Evolutionary conservation across 1,139 yeast genomes (phyloP).

Genomic region (Hansenula lynferdii): DNA sequence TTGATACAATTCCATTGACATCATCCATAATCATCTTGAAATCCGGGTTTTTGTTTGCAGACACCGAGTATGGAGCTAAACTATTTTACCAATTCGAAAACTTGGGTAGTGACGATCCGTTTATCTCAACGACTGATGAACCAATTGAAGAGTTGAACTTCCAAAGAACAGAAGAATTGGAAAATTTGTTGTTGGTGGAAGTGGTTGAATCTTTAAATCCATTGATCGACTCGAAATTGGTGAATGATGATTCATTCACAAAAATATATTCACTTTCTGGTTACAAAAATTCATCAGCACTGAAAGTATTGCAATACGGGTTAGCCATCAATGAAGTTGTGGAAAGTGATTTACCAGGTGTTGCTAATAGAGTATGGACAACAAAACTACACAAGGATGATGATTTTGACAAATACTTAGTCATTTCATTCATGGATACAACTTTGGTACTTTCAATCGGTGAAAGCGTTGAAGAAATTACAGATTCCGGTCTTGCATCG

Average conservation of each 20-base stretch:
- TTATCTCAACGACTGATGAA: slow-evolving; percentile 27
- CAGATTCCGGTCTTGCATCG: slow-evolving; percentile 54
- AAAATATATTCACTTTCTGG: slow-evolving; percentile 28
- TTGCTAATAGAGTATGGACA: slow-evolving; percentile 59
- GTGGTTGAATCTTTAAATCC: slow-evolving; percentile 54
- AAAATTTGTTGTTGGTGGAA: slow-evolving; percentile 58
- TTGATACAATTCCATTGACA: slow-evolving; percentile 69
- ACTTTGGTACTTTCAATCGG: slow-evolving; percentile 76
- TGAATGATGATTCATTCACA: slow-evolving; percentile 31
- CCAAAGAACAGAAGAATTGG: slow-evolving; percentile 32
- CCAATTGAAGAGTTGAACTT: slow-evolving; percentile 27
- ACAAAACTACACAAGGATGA: slow-evolving; percentile 43
- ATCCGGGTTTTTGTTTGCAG: slow-evolving; percentile 72
- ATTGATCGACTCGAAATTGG: slow-evolving; percentile 42
- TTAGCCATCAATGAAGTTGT: slow-evolving; percentile 58
- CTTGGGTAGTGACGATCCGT: slow-evolving; percentile 52
- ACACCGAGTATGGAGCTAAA: slow-evolving; percentile 58
- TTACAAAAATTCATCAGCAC: slow-evolving; percentile 27
- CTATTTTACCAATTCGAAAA: slow-evolving; percentile 71
- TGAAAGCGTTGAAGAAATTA: slow-evolving; percentile 74
- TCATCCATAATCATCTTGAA: slow-evolving; percentile 55
- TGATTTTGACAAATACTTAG: slow-evolving; percentile 55
- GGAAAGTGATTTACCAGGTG: slow-evolving; percentile 65
- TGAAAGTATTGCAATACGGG: slow-evolving; percentile 56
- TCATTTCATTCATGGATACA: slow-evolving; percentile 60